Conservation (phyloP, 2,329 filamentous ascomycete genomes). For the Colletotrichum liriopes region DNA sequence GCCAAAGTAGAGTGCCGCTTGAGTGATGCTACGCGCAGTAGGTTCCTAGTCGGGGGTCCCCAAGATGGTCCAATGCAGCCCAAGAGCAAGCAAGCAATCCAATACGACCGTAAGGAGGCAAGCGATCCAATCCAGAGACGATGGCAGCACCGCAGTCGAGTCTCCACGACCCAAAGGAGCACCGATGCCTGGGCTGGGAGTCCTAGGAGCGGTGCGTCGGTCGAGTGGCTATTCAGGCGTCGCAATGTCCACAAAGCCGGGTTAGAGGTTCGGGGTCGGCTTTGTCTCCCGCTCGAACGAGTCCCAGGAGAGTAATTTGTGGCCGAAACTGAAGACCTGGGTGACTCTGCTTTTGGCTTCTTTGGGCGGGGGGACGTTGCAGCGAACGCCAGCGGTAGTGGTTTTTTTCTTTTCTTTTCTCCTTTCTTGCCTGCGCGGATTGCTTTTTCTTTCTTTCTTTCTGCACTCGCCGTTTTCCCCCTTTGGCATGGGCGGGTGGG, state of each 20-base stretch:
- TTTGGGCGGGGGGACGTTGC: conserved; percentile 31
- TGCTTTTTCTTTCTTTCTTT: conserved; percentile 18
- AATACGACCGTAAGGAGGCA: not conserved
- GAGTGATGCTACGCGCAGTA: not conserved
- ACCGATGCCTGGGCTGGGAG: not conserved
- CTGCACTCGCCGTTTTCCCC: conserved; percentile 12
- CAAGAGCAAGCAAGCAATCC: conserved; percentile 10
- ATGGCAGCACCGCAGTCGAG: not conserved
- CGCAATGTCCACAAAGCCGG: conserved; percentile 41
- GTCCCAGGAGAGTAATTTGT: conserved; percentile 31
- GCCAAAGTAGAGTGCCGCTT: not conserved
- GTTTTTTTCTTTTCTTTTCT: conserved; percentile 5
- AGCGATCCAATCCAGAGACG: not conserved
- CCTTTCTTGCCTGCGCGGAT: conserved; percentile 10
- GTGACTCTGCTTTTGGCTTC: conserved; percentile 4
- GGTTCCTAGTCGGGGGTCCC: not conserved
- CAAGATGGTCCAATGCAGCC: conserved; percentile 8
- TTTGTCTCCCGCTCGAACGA: conserved; percentile 29
- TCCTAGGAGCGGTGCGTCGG: not conserved
- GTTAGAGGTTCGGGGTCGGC: conserved; percentile 12
- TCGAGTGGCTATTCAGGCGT: conserved; percentile 20
- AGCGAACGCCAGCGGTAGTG: not conserved
- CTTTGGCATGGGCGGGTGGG: conserved; percentile 27
- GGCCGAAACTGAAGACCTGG: conserved; percentile 30
- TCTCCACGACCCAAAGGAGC: not conserved